Conservation (phyloP, 2,329 filamentous ascomycete genomes). For the Epichloe uncinata region DNA sequence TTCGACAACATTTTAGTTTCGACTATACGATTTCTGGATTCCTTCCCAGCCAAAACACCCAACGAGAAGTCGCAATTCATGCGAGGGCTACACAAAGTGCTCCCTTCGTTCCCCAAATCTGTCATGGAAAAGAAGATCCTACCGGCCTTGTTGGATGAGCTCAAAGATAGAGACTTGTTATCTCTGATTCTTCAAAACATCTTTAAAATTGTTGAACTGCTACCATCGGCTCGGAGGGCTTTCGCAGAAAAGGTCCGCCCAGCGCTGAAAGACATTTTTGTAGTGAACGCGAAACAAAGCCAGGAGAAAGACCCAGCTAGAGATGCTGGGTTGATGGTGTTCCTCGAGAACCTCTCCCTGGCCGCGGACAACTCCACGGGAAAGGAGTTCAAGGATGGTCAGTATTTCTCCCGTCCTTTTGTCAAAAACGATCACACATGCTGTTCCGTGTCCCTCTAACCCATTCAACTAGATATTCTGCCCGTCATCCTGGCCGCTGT, state of each 20-base stretch:
- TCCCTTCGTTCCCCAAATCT: slow-evolving; percentile 84
- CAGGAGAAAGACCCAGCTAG: slow-evolving; percentile 69
- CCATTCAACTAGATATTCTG: slow-evolving; percentile 52
- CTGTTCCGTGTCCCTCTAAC: not conserved
- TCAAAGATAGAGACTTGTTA: slow-evolving; percentile 81
- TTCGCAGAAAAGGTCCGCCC: slow-evolving; percentile 85
- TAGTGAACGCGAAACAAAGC: slow-evolving; percentile 41
- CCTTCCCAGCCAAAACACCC: slow-evolving; percentile 79
- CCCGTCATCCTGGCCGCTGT: slow-evolving; percentile 75
- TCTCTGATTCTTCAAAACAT: slow-evolving; percentile 80
- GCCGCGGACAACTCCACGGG: slow-evolving; percentile 73
- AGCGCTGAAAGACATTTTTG: slow-evolving; percentile 69
- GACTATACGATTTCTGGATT: slow-evolving; percentile 88
- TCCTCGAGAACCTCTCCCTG: slow-evolving; percentile 69
- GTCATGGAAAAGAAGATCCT: slow-evolving; percentile 93
- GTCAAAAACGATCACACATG: not conserved
- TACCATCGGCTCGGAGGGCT: slow-evolving; percentile 63
- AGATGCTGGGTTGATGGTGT: slow-evolving; percentile 82
- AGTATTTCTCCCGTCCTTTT: slow-evolving; percentile 15
- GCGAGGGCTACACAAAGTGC: slow-evolving; percentile 71
- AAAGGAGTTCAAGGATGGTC: slow-evolving; percentile 89
- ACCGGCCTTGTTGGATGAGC: slow-evolving; percentile 77
- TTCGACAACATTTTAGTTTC: slow-evolving; percentile 96
- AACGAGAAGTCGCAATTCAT: slow-evolving; percentile 88
- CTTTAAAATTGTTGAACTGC: slow-evolving; percentile 72